Base-by-base conservation (phyloP, 352 stramenopile genomes). In the Phytophthora idaei region DNA sequence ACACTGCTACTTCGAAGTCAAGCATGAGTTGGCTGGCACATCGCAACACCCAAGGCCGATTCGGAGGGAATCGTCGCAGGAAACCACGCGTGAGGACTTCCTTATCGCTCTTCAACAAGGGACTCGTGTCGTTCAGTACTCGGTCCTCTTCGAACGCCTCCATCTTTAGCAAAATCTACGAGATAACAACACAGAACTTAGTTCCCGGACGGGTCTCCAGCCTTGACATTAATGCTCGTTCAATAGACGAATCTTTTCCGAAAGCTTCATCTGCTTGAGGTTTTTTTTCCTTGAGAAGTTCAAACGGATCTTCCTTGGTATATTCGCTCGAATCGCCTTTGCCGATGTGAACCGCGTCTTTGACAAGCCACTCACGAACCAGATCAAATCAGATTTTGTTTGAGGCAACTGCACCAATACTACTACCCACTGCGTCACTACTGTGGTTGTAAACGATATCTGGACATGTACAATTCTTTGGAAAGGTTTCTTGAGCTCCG, bases 81-180 rank as follows among this genome's bases (percentile, higher is more conserved):
- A 89, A 61, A 60, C 78, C 81, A 34, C 73, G 72, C 12, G 68
- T 66, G 1, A 90, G 56, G 0, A 70, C 52, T 42, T 74, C 76
- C 60, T 90, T 90, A 21, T 89, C 62, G 25, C 63, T 71, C 32
- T 74, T 71, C 31, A 88, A 1, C 21, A 21, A 71, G 32, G 62
- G 67, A 11, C 27, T 10, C 28, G 85, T 69, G 48, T 87, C 77
- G 25, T 79, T 76, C 4, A 80, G 82, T 32, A 85, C 67, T 9
- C 75, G 78, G 25, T 81, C 77, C 42, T 87, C 82, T 63, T 90
- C 82, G 59, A 90, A 82, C 10, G 28, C 29, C 11, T 84, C 45
- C 74, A 89, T 89, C 80, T 56, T 74, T 77, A 6, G 78, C 77
- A 56, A 87, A 87, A 9, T 63, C 54, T 12, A 80, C 48, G 3